Base-by-base conservation (phyloP, 2,329 filamentous ascomycete species). In the Graphiopsis chlorocephala region DNA sequence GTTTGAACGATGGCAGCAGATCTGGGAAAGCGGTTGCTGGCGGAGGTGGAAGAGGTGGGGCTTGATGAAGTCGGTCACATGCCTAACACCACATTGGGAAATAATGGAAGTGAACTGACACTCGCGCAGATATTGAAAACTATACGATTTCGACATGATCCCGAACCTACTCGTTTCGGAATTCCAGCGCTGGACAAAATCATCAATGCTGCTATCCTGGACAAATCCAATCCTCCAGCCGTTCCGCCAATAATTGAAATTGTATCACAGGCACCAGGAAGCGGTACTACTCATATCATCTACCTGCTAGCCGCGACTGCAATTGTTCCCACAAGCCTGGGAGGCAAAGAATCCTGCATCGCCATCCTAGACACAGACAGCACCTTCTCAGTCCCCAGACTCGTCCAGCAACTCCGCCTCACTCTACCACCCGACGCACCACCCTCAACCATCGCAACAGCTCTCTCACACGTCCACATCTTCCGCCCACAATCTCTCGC, bases 201-300 rank as follows among this genome's bases (percentile, higher is more conserved):
- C 15, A 48, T 79, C 12, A 63, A 68, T 57, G 52, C 64, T 26
- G 66, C 68, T 20, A 64, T 50, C 11, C 61, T 68, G 23, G 59
- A 64, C 52, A 60, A 57, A 45, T 52, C 59, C 28, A 62, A 53
- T 14, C 64, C 47, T 33, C 60, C 38, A 47, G 48, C 68, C 20
- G 61, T 69, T 23, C 71, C 72, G 11, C 78, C 82, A 0, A 77
- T 84, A 5, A 68, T 88, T 59, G 85, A 88, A 71, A 77, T 89
- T 53, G 79, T 82, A 23, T 85, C 84, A 59, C 75, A 78, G 38
- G 76, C 77, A 14, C 77, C 85, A 3, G 81, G 80, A 28, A 77
- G 80, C 12, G 87, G 86, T 11, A 88, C 87, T 74, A 85, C 86
- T 0, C 82, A 85, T 38, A 72, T 89, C 0, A 76, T 89, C 38